Evolutionary conservation across 306 rosid genomes (phyloP).

Genomic region (Cucurbita argyrosperma): DNA sequence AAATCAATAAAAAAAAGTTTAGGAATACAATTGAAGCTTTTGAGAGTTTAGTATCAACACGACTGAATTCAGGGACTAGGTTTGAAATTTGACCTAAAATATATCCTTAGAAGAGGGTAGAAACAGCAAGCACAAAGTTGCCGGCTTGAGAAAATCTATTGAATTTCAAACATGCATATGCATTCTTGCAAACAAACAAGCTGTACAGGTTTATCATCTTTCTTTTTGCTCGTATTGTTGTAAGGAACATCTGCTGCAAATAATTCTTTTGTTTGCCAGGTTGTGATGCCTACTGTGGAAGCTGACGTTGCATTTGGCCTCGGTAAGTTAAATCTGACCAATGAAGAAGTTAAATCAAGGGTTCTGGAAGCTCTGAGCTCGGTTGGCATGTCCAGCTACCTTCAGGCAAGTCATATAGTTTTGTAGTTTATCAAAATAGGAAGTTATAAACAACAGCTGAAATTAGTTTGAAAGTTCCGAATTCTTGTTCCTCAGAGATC

Average conservation of each 20-base stretch:
- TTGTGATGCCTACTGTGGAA: constrained; percentile 83
- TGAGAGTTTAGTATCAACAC: neutral
- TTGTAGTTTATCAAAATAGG: neutral
- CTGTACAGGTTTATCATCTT: neutral
- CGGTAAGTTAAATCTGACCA: constrained; percentile 50
- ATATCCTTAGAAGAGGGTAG: neutral
- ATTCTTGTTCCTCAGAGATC: constrained; percentile 38
- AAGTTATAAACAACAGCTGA: neutral
- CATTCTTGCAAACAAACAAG: neutral
- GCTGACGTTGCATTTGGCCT: constrained; percentile 85
- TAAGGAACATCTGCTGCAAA: neutral
- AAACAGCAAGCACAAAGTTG: neutral
- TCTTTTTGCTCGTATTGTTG: neutral
- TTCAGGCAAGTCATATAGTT: constrained; percentile 36
- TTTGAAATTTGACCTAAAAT: neutral
- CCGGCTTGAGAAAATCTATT: neutral
- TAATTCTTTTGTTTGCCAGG: constrained; percentile 21
- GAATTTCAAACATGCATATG: neutral
- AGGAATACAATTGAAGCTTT: neutral
- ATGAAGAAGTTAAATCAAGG: constrained; percentile 51
- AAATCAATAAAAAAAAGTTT: neutral
- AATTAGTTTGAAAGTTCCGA: neutral
- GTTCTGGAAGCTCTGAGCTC: constrained; percentile 53
- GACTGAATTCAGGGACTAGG: neutral
- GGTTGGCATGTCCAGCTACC: constrained; percentile 51